Evolutionary conservation across 1,139 yeast genomes (phyloP).

Genomic region (Hemisphaericaspora subhashii): DNA sequence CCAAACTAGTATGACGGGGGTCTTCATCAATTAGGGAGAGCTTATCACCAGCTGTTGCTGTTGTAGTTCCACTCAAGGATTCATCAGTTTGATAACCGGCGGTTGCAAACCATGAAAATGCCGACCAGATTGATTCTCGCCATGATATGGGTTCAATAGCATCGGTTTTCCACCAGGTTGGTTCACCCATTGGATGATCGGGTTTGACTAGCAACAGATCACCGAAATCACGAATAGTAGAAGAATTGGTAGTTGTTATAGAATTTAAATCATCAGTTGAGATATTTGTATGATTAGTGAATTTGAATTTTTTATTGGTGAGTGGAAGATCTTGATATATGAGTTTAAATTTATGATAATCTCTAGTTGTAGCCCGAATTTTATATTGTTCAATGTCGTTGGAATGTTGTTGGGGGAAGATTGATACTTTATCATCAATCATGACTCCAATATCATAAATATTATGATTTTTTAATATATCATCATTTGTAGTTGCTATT

Average conservation of each 20-base stretch:
- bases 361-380: slow-evolving; percentile 35
- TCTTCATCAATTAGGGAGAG: no score
- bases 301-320: slow-evolving; percentile 1
- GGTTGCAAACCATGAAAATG: slow-evolving; percentile 81
- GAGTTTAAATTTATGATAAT: slow-evolving; percentile 37
- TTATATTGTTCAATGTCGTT: slow-evolving; percentile 8
- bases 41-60: neutral
- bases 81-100: slow-evolving; percentile 76
- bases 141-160: slow-evolving; percentile 58
- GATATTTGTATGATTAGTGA: slow-evolving; percentile 12
- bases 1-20: neutral
- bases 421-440: slow-evolving; percentile 14
- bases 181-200: slow-evolving; percentile 21
- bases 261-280: slow-evolving; percentile 26
- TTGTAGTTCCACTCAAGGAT: no score
- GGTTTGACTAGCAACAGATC: slow-evolving; percentile 2
- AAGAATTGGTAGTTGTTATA: slow-evolving; percentile 22
- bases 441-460: slow-evolving; percentile 54
- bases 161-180: slow-evolving; percentile 45
- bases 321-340: slow-evolving; percentile 26
- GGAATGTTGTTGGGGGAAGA: slow-evolving; percentile 8
- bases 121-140: slow-evolving; percentile 68
- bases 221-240: slow-evolving; percentile 17
- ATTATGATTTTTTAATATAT: slow-evolving; percentile 55
- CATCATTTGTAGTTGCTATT: slow-evolving; percentile 73